phyloP scores from a whole-genome alignment of 179 eudicot species.

The Amaranthus tricolor region DNA sequence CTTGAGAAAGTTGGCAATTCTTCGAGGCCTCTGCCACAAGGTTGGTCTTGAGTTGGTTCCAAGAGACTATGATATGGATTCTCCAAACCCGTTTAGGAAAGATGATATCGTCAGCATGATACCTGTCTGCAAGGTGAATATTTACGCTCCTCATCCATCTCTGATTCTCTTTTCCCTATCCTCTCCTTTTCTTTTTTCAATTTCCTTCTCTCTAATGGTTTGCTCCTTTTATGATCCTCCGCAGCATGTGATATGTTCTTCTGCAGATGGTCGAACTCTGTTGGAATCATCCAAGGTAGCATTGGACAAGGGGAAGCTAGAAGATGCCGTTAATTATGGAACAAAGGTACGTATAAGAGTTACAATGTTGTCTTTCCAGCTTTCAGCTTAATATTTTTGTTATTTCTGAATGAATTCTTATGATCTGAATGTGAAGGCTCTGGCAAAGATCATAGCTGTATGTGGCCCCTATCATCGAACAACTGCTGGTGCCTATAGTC shows the following conservation, averaged over 20 bases:
- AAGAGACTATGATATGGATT: constrained; percentile 81
- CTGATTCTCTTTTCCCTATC: background rate
- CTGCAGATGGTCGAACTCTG: constrained; percentile 88
- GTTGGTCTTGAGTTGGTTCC: constrained; percentile 95
- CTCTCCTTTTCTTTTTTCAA: background rate
- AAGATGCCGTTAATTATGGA: constrained; percentile 92
- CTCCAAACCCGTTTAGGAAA: constrained; percentile 66
- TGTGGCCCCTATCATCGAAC: constrained; percentile 97
- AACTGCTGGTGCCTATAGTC: constrained; percentile 95
- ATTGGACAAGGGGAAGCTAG: constrained; percentile 96
- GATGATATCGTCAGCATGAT: constrained; percentile 84
- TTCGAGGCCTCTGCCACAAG: constrained; percentile 93
- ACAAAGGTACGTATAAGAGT: constrained; percentile 54
- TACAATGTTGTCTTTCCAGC: background rate
- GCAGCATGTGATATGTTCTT: constrained; percentile 91
- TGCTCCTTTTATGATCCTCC: constrained; percentile 16
- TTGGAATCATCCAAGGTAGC: constrained; percentile 95
- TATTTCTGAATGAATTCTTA: constrained; percentile 10
- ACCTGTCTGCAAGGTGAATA: constrained; percentile 82
- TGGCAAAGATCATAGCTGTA: constrained; percentile 91
- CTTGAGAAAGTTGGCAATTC: constrained; percentile 75
- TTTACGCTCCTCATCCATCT: constrained; percentile 19
- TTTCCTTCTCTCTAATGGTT: background rate
- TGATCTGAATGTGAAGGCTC: constrained; percentile 58
- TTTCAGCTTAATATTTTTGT: background rate